These are phyloP conservation scores for Ascocoryne sarcoides DNA, from an alignment of 2,329 filamentous ascomycete species.

Conservation along the genomic window DNA sequence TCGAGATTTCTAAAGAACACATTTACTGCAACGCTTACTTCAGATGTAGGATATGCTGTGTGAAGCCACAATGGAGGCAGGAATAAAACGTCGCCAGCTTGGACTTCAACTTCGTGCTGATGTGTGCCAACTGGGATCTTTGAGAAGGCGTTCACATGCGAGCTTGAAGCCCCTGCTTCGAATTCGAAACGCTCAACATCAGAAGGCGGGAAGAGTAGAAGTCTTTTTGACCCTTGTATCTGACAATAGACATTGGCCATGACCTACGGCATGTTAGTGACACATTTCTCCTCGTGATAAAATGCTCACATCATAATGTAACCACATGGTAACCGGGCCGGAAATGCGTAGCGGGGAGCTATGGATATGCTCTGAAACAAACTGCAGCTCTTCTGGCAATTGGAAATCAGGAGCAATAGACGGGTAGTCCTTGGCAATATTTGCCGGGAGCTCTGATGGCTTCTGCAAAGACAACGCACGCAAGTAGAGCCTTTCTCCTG, in stretches of 20 bases:
- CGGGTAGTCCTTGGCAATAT: constrained; percentile 63
- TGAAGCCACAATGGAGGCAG: constrained; percentile 81
- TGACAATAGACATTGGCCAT: constrained; percentile 85
- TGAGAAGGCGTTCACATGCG: constrained; percentile 63
- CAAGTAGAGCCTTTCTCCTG: constrained; percentile 63
- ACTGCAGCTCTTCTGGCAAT: constrained; percentile 52
- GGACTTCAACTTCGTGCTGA: constrained; percentile 57
- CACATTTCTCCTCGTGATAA: neutral
- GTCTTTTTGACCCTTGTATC: constrained; percentile 60
- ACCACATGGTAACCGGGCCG: constrained; percentile 76
- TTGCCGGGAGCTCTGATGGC: constrained; percentile 62
- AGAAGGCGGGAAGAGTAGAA: constrained; percentile 69
- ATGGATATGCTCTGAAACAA: constrained; percentile 55
- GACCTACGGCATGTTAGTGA: constrained; percentile 41
- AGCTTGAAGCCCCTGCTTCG: constrained; percentile 70
- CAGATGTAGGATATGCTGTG: constrained; percentile 51
- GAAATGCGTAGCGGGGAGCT: constrained; percentile 75
- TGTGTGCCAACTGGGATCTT: constrained; percentile 36
- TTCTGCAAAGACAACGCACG: constrained; percentile 63
- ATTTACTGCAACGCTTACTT: constrained; percentile 72
- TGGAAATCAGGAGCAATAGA: constrained; percentile 59
- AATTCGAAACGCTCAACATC: constrained; percentile 65
- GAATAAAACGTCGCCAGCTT: constrained; percentile 69
- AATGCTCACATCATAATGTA: constrained; percentile 68
- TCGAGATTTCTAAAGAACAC: constrained; percentile 73